Conservation (phyloP, 805 yeast species). For the Starmera dryadoides region DNA sequence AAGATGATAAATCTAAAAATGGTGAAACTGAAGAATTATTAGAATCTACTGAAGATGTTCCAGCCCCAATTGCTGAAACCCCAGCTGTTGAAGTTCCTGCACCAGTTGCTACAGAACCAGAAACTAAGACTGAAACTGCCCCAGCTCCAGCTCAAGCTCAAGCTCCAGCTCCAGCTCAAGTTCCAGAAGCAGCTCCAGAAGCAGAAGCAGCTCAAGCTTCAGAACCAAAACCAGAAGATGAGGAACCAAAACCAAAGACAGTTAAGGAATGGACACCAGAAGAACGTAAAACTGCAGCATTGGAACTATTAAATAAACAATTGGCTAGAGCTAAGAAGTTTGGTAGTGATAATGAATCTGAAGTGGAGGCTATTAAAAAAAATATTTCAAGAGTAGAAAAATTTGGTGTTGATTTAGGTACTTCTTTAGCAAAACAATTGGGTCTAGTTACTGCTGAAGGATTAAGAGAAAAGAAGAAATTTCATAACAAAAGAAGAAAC, state of each 20-base stretch:
- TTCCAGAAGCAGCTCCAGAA: conserved; percentile 4
- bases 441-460: conserved; percentile 33
- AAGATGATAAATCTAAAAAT: conserved; percentile 34
- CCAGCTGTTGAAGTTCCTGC: conserved; percentile 11
- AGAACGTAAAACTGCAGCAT: conserved; percentile 60
- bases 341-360: conserved; percentile 49
- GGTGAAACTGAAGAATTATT: conserved; percentile 3
- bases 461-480: conserved; percentile 4
- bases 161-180: conserved; percentile 6
- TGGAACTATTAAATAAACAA: conserved; percentile 60
- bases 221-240: conserved; percentile 11
- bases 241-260: conserved; percentile 20
- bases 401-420: conserved; percentile 71
- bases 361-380: conserved; percentile 46
- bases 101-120: conserved; percentile 4
- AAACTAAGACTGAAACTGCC: conserved; percentile 21
- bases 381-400: conserved; percentile 69
- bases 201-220: not conserved
- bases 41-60: conserved; percentile 2
- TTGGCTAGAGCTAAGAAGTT: conserved; percentile 72
- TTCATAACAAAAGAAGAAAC: conserved; percentile 5
- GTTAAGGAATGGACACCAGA: conserved; percentile 46
- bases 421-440: conserved; percentile 60
- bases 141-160: conserved; percentile 24
- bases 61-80: conserved; percentile 1